phyloP scores from a whole-genome alignment of 352 stramenopile species.

The Pythium periplocum region DNA sequence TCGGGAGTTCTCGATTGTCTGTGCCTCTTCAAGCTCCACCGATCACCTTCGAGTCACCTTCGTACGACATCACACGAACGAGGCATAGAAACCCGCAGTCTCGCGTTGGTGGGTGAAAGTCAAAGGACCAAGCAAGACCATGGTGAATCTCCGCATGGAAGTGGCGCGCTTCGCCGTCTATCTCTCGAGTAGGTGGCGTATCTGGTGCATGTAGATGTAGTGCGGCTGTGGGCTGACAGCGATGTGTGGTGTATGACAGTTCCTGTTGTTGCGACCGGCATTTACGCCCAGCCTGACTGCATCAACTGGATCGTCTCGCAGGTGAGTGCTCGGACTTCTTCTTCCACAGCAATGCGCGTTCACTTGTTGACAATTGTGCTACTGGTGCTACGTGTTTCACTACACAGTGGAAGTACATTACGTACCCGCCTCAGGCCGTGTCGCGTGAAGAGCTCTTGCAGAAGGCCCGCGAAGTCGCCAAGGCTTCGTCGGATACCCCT shows the following conservation, averaged over 20 bases:
- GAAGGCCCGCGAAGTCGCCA: conserved; percentile 68
- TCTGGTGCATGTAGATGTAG: too few species aligned
- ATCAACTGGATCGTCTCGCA: conserved; percentile 72
- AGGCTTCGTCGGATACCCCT: neutral
- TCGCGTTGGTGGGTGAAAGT: too few species aligned
- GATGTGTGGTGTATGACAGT: conserved; percentile 25
- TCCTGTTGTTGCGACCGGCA: conserved; percentile 65
- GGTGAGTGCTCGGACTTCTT: conserved; percentile 22
- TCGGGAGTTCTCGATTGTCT: neutral
- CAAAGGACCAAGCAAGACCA: conserved; percentile 13
- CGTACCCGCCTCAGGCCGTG: conserved; percentile 73
- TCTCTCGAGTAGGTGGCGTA: conserved; percentile 46
- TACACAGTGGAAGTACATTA: conserved; percentile 77
- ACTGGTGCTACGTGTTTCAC: neutral
- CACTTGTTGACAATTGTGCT: neutral
- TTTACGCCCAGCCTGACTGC: conserved; percentile 84
- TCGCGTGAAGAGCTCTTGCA: conserved; percentile 72
- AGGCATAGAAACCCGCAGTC: too few species aligned
- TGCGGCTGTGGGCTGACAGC: too few species aligned
- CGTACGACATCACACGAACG: too few species aligned
- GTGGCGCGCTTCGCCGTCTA: conserved; percentile 64
- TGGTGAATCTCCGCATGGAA: conserved; percentile 68
- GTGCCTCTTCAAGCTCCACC: conserved; percentile 10
- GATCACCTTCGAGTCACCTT: conserved; percentile 20
- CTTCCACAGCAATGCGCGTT: conserved; percentile 1